These are phyloP conservation scores for Picea sitchensis DNA, from an alignment of 75 land plant genomes.

Conservation along the genomic window DNA sequence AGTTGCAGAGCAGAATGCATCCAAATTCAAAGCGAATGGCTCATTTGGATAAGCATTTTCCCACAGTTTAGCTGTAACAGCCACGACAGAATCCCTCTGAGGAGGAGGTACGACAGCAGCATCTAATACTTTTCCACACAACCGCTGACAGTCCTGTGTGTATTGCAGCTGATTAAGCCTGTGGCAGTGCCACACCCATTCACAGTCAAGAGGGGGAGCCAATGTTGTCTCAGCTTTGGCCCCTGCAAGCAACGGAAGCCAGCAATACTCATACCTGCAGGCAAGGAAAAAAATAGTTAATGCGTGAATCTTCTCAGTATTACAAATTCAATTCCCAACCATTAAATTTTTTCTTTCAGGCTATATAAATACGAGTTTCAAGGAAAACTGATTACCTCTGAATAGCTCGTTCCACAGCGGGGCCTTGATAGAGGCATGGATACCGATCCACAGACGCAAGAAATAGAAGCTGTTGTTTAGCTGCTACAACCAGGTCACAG, in stretches of 20 bases:
- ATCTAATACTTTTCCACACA: slow-evolving; percentile 15
- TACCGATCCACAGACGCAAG: slow-evolving; percentile 18
- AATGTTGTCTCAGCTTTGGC: background rate
- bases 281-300: no score
- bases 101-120: background rate
- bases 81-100: background rate
- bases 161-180: slow-evolving; percentile 36
- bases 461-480: slow-evolving; percentile 18
- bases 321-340: background rate
- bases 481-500: slow-evolving; percentile 17
- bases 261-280: slow-evolving; percentile 24
- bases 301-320: background rate
- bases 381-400: slow-evolving; percentile 1
- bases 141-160: slow-evolving; percentile 15
- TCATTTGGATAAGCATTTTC: slow-evolving; percentile 17
- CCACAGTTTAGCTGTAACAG: slow-evolving; percentile 17
- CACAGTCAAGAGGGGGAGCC: slow-evolving; percentile 36
- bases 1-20: slow-evolving; percentile 6
- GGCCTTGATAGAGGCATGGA: slow-evolving; percentile 22
- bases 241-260: slow-evolving; percentile 22
- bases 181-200: slow-evolving; percentile 47
- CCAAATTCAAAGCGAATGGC: slow-evolving; percentile 16
- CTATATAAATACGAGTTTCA: background rate
- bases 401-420: slow-evolving; percentile 13
- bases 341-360: background rate